These are phyloP conservation scores for Acmispon strigosus DNA, from an alignment of 306 rosid species.

Conservation along the genomic window DNA sequence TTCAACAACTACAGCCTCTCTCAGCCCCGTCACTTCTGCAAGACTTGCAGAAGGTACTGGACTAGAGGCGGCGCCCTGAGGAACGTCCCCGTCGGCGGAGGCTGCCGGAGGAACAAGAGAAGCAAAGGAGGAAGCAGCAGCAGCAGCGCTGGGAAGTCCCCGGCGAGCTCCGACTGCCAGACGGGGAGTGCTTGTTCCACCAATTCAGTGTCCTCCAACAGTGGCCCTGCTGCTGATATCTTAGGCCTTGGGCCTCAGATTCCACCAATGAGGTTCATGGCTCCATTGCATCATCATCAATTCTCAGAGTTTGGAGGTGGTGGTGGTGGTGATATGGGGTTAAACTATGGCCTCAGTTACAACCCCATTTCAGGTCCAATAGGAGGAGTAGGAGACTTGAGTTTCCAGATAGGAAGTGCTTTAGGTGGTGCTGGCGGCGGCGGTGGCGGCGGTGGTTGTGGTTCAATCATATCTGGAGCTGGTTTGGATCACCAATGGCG, in stretches of 20 bases:
- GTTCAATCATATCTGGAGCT: constrained; percentile 27
- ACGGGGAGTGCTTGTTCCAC: constrained; percentile 39
- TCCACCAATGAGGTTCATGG: constrained; percentile 42
- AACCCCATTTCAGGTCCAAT: constrained; percentile 25
- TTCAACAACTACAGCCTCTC: constrained; percentile 87
- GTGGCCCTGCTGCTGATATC: constrained; percentile 24
- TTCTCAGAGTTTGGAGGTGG: constrained; percentile 17
- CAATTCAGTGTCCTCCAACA: constrained; percentile 22
- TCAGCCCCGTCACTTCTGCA: constrained; percentile 92
- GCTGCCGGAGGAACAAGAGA: constrained; percentile 73
- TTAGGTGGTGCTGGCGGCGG: constrained; percentile 5
- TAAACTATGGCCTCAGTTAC: constrained; percentile 48
- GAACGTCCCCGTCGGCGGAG: constrained; percentile 86
- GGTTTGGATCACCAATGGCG: constrained; percentile 50
- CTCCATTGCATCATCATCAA: constrained; percentile 45
- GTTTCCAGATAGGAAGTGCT: constrained; percentile 48
- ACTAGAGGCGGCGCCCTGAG: constrained; percentile 72
- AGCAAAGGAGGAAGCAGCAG: constrained; percentile 48
- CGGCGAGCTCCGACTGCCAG: constrained; percentile 41
- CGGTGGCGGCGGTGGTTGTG: too few species aligned
- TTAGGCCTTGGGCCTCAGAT: constrained; percentile 31
- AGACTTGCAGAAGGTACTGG: constrained; percentile 92
- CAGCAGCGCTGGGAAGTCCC: constrained; percentile 47
- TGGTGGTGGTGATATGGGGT: constrained; percentile 38
- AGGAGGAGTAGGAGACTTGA: constrained; percentile 44